phyloP scores from a whole-genome alignment of 176 grass and related monocot genomes.

The Oryza longistaminata region DNA sequence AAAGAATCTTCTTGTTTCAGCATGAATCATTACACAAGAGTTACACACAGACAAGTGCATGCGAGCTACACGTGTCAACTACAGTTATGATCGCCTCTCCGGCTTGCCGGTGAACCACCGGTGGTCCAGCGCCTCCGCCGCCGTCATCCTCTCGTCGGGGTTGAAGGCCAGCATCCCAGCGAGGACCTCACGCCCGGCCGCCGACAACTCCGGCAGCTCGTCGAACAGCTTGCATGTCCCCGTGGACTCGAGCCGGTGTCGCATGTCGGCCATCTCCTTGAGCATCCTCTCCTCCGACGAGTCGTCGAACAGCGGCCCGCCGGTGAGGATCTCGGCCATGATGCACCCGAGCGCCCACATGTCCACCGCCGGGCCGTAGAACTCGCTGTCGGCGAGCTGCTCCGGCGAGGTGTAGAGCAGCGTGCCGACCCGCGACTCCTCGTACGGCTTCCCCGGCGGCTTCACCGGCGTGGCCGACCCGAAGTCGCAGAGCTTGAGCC shows the following conservation, averaged over 20 bases:
- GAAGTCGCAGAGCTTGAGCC: conserved; percentile 45
- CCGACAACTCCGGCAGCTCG: not conserved
- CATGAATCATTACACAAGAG: too few species aligned
- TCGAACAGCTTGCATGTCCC: not conserved
- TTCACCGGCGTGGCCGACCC: not conserved
- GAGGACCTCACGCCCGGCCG: not conserved
- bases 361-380: not conserved
- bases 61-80: too few species aligned
- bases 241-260: not conserved
- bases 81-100: too few species aligned
- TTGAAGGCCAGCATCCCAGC: not conserved
- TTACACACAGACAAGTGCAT: too few species aligned
- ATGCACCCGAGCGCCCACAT: conserved; percentile 6
- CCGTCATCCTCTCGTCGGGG: conserved; percentile 12
- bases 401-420: not conserved
- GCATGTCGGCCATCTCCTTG: not conserved
- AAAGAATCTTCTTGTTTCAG: too few species aligned
- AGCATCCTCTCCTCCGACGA: not conserved
- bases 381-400: not conserved
- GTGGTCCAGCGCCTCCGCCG: conserved; percentile 2
- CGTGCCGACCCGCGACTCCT: not conserved
- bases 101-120: not conserved
- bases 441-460: not conserved
- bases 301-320: not conserved
- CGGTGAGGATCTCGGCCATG: not conserved